These are phyloP conservation scores for Curvularia verruculosa DNA, from an alignment of 2,329 filamentous ascomycete genomes.

Conservation along the genomic window DNA sequence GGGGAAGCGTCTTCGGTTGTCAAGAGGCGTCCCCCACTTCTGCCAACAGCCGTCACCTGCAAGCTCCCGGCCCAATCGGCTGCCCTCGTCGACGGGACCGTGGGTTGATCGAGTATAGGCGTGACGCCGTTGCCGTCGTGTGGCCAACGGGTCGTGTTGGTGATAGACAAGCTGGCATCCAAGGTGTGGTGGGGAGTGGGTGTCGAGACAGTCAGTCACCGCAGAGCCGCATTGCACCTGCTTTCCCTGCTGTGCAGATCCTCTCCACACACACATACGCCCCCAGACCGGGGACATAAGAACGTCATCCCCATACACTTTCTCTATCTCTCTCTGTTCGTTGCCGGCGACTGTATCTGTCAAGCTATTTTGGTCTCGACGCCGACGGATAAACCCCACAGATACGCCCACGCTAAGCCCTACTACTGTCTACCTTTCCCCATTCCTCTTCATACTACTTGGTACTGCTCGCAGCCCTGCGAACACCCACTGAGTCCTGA, in stretches of 20 bases:
- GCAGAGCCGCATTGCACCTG: slow-evolving; percentile 20
- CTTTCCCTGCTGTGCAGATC: not conserved
- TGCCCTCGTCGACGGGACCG: not conserved
- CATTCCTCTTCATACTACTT: slow-evolving; percentile 4
- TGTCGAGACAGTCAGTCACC: slow-evolving; percentile 3
- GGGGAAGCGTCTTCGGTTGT: slow-evolving; percentile 15
- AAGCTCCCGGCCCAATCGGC: slow-evolving; percentile 15
- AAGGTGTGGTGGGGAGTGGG: not conserved
- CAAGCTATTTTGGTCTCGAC: not conserved
- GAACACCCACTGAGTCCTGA: slow-evolving; percentile 22
- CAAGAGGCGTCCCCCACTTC: slow-evolving; percentile 17
- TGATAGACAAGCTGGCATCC: slow-evolving; percentile 8
- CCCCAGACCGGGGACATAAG: not conserved
- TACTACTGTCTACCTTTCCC: slow-evolving; percentile 14
- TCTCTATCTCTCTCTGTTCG: not conserved
- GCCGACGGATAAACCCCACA: slow-evolving; percentile 5
- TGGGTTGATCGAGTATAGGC: slow-evolving; percentile 6
- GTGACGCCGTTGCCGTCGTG: slow-evolving; percentile 4
- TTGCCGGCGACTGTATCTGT: not conserved
- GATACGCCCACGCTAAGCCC: slow-evolving; percentile 17
- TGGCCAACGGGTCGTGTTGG: slow-evolving; percentile 12
- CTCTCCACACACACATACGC: not conserved
- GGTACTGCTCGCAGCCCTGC: slow-evolving; percentile 10
- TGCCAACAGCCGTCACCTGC: slow-evolving; percentile 13
- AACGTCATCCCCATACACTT: no score